Base-by-base conservation (phyloP, 2,329 filamentous ascomycete species). In the Delphinella strobiligena region DNA sequence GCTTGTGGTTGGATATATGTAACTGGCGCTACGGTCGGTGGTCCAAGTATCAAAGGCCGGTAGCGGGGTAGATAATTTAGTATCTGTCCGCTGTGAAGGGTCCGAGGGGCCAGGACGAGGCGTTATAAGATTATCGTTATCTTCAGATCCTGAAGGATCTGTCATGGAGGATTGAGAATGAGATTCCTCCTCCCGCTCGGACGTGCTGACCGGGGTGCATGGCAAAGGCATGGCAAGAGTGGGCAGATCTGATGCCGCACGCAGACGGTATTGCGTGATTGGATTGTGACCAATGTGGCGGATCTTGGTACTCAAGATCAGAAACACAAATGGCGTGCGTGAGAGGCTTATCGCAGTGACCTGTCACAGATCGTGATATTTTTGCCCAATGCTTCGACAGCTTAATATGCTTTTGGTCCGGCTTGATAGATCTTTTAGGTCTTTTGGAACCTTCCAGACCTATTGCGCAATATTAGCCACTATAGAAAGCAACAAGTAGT, bases 161-260 rank as follows among this genome's bases (percentile, higher is more conserved):
- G 22, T 27, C 22, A 12, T 27, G 7, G 22, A 27, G 22, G 46
- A 47, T 34, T 47, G 46, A 16, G 48, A 46, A 37, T 49, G 45
- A 14, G 52, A 53, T 15, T 49, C 44, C 31, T 45, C 45, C 30
- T 41, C 42, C 15, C 31, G 49, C 15, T 52, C 48, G 18, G 54
- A 56, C 35, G 51, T 51, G 38, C 51, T 54, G 34, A 54, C 55
- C 18, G 54, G 54, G 8, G 54, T 56, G 43, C 54, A 58, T 31
- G 54, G 54, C 17, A 53, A 40, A 34, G 52, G 52, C 45, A 47
- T 51, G 34, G 5, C 33, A 27, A 27, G 7, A 27, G 12, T 7
- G 22, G 7, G 12, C 7, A 27, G 12, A 7, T 7, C 22, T 7
- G 12, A 7, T 27, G 22, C 7, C 22, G 22, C 7, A 7, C 22